phyloP scores from a whole-genome alignment of 768 basidiomycete genomes.

The Suillus occidentalis region DNA sequence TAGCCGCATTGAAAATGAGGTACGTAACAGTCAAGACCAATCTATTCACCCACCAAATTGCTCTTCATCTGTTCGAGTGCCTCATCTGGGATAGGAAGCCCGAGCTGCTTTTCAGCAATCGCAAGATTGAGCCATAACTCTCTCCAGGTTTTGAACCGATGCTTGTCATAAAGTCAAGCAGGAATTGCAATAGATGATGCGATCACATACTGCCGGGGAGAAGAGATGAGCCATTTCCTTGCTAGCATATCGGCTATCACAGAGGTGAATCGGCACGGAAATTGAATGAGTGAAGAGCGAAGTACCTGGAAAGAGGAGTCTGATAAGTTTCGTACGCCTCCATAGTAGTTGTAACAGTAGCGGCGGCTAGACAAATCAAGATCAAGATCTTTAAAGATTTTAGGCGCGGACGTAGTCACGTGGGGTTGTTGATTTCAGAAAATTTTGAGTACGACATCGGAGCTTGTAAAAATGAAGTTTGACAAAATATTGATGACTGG shows the following conservation, averaged over 20 bases:
- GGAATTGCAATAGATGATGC: not conserved
- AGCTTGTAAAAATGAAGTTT: not conserved
- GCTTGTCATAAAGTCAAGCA: slow-evolving; percentile 47
- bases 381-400: slow-evolving; percentile 4
- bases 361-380: slow-evolving; percentile 6
- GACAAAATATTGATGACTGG: no score
- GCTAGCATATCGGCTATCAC: slow-evolving; percentile 91
- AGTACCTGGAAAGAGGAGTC: slow-evolving; percentile 77
- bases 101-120: slow-evolving; percentile 94
- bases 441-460: not conserved
- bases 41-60: slow-evolving; percentile 64
- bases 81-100: slow-evolving; percentile 83
- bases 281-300: not conserved
- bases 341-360: slow-evolving; percentile 38
- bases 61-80: slow-evolving; percentile 93
- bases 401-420: not conserved
- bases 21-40: not conserved
- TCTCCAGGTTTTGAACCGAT: slow-evolving; percentile 94
- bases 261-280: not conserved
- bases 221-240: slow-evolving; percentile 98
- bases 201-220: slow-evolving; percentile 75
- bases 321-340: slow-evolving; percentile 73
- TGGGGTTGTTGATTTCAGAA: not conserved
- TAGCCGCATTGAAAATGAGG: slow-evolving; percentile 31
- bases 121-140: slow-evolving; percentile 95